Base-by-base conservation (phyloP, 768 basidiomycete species). In the Hydnomerulius pinastri region DNA sequence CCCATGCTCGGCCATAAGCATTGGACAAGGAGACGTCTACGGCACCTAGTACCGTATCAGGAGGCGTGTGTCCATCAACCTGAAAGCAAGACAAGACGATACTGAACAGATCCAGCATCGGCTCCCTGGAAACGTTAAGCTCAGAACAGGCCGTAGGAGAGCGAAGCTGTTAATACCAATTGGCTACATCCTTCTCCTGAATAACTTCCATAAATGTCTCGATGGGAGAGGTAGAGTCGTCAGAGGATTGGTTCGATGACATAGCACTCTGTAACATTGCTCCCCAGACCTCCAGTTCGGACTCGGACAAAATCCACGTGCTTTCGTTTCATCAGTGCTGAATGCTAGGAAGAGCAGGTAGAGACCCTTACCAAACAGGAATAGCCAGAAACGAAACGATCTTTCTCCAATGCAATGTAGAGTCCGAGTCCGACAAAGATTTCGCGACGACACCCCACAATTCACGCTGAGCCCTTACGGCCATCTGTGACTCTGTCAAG, bases 381-480 rank as follows among this genome's bases (percentile, higher is more conserved):
- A 79, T 67, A 0, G 64, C 59, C 17, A 86, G 70, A 48, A 84
- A 72, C 18, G 69, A 65, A 2, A 77, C 57, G 0, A 79, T 49
- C 41, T 75, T 73, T 46, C 68, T 61, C 78, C 77, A 80, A 37
- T 58, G 54, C 15, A 63, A 57, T 12, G 57, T 53, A 15, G 41
- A 57, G 9, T 65, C 61, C 6, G 56, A 52, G 17, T 59, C 60
- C 28, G 63, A 50, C 57, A 69, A 66, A 2, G 62, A 66, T 44
- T 60, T 65, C 4, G 77, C 78, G 18, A 79, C 49, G 33, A 76
- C 58, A 4, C 50, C 59, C 85, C 85, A 86, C 18, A 83, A 61
- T 40, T 74, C 69, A 27, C 77, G 74, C 20, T 54, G 60, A 21
- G 15, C 56, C 12, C 35, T 51, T 25, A 66, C 53, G 32, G 52